Evolutionary conservation across 441 rosid genomes (phyloP).

Genomic region (Adansonia rubrostipa): DNA sequence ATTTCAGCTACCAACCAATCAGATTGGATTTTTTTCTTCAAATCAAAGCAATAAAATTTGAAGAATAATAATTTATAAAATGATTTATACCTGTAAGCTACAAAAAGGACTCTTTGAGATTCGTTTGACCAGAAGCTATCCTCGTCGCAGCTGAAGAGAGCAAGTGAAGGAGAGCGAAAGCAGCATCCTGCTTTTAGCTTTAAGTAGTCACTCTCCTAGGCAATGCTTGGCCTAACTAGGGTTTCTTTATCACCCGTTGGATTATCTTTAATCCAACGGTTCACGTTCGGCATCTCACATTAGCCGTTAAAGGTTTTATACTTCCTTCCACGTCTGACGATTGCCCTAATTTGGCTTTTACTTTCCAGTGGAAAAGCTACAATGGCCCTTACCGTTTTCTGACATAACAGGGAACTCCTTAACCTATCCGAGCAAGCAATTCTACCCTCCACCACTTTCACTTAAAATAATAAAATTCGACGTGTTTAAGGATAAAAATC

Average conservation of each 20-base stretch:
- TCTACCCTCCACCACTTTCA: neutral
- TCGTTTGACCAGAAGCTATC: neutral
- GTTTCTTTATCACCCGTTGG: constrained; percentile 22
- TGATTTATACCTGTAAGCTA: neutral
- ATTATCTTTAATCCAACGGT: neutral
- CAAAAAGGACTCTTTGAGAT: neutral
- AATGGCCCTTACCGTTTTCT: neutral
- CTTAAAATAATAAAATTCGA: too few species aligned
- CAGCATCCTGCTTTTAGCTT: constrained; percentile 1
- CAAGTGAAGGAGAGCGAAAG: neutral
- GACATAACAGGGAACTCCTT: neutral
- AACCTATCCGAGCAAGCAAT: neutral
- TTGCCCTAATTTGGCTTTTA: neutral
- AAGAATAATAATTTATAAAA: neutral
- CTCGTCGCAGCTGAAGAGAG: neutral
- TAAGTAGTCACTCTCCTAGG: constrained; percentile 12
- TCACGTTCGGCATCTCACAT: neutral
- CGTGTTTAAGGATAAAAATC: neutral
- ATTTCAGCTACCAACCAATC: neutral
- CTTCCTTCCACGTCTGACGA: neutral
- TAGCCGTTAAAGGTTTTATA: neutral
- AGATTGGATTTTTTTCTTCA: neutral
- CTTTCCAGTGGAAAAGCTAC: neutral
- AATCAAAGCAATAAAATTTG: neutral
- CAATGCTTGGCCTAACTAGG: constrained; percentile 19